These are phyloP conservation scores for Candida michaelii DNA, from an alignment of 805 yeast species.

Conservation along the genomic window DNA sequence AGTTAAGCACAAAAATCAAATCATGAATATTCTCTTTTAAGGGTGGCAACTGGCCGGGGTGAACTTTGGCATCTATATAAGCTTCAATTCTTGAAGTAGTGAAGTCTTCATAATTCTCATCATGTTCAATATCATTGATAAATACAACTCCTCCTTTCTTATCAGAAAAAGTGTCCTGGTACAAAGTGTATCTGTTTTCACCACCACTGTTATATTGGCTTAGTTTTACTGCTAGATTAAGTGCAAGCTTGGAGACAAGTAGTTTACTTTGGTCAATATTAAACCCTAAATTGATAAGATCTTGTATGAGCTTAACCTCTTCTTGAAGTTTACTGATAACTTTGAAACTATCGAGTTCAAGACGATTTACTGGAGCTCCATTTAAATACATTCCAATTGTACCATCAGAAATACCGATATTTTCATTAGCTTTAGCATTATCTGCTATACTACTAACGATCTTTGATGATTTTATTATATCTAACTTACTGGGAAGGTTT, in stretches of 20 bases:
- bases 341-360: conserved; percentile 43
- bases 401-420: conserved; percentile 37
- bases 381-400: conserved; percentile 61
- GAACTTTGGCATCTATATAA: conserved; percentile 32
- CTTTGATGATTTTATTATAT: conserved; percentile 1
- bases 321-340: conserved; percentile 38
- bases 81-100: conserved; percentile 41
- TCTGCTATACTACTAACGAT: not conserved
- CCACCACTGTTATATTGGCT: conserved; percentile 37
- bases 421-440: conserved; percentile 18
- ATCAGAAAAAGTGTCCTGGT: conserved; percentile 22
- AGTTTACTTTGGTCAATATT: conserved; percentile 30
- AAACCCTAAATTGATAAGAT: conserved; percentile 30
- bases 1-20: conserved; percentile 63
- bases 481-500: conserved; percentile 48
- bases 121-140: conserved; percentile 75
- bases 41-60: conserved; percentile 64
- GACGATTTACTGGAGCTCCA: conserved; percentile 59
- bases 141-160: conserved; percentile 52
- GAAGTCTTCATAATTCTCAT: conserved; percentile 50
- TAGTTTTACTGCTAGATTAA: conserved; percentile 39
- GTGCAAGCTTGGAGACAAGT: conserved; percentile 37
- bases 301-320: conserved; percentile 25
- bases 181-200: conserved; percentile 35
- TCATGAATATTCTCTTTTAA: conserved; percentile 75